Base-by-base conservation (phyloP, 148 eudicot genomes). In the Tetragonia tetragonoides region DNA sequence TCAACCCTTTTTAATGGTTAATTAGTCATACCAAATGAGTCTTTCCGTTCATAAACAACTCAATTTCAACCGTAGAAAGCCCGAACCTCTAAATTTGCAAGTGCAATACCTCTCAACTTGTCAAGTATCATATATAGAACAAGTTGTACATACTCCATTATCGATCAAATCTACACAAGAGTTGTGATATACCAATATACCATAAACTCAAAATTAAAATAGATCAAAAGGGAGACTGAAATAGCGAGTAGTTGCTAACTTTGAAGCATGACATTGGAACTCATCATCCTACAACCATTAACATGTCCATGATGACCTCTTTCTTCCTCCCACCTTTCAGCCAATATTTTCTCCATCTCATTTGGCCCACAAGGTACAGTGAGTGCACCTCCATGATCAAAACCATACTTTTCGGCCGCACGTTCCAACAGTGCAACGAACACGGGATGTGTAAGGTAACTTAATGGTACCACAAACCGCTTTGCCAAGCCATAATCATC, bases 371-470 rank as follows among this genome's bases (percentile, higher is more conserved):
- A 92, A 7, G 97, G 94, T 21, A 92, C 60, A 2, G 84, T 85
- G 2, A 92, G 70, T 56, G 85, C 93, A 47, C 97, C 97, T 9
- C 81, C 84, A 15, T 82, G 90, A 21, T 92, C 85, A 62, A 89
- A 92, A 1, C 94, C 97, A 49, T 87, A 92, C 82, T 87, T 89
- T 67, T 92, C 91, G 0, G 91, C 97, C 6, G 94, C 94, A 76
- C 78, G 79, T 53, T 89, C 91, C 85, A 92, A 80, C n/a, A 86
- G 83, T 56, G 81, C 77, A 73, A 80, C 68, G 81, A 92, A 92
- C 7, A 80, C 54, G 0, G 91, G 90, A 40, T 86, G 88, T 10
- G 78, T 76, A n/a, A 90, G 47, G 72, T 59, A 92, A 72, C 80
- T 87, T 70, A 92, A 72, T 2, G 92, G 90, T 54, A 92, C 86